phyloP scores from a whole-genome alignment of 106 monocot species.

The Allium cepa region DNA sequence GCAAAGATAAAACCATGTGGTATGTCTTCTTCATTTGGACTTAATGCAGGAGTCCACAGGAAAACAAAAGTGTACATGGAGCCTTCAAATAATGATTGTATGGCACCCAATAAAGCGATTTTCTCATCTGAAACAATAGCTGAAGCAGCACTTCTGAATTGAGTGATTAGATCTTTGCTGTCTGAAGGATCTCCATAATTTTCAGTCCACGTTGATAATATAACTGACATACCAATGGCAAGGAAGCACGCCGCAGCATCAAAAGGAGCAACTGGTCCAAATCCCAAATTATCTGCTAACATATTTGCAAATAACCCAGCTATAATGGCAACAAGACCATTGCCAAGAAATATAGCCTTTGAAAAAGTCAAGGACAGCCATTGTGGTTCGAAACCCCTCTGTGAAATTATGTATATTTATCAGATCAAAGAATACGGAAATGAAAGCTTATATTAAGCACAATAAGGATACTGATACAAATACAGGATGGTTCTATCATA shows the following conservation, averaged over 20 bases:
- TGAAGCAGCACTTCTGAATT: conserved; percentile 79
- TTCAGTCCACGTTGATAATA: conserved; percentile 83
- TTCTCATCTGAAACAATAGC: conserved; percentile 94
- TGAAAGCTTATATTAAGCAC: not conserved
- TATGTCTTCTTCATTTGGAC: conserved; percentile 93
- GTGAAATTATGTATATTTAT: conserved; percentile 11
- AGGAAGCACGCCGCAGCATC: conserved; percentile 95
- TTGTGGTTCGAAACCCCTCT: conserved; percentile 95
- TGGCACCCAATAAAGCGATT: conserved; percentile 94
- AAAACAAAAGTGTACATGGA: conserved; percentile 99
- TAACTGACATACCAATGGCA: conserved; percentile 91
- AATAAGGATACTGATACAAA: too few species aligned
- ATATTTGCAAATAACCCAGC: conserved; percentile 81
- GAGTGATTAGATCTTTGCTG: conserved; percentile 64
- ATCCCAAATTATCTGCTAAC: conserved; percentile 75
- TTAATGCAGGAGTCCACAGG: conserved; percentile 95
- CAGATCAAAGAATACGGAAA: conserved; percentile 13
- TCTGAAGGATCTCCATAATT: conserved; percentile 97
- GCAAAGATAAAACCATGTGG: conserved; percentile 98
- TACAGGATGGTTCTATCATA: too few species aligned
- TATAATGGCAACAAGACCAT: conserved; percentile 86
- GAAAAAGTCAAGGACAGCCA: conserved; percentile 98
- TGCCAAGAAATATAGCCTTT: conserved; percentile 98
- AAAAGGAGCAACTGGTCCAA: conserved; percentile 94
- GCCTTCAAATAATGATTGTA: conserved; percentile 95